Conservation (phyloP, 2,329 filamentous ascomycete genomes). For the Sporothrix mexicana region DNA sequence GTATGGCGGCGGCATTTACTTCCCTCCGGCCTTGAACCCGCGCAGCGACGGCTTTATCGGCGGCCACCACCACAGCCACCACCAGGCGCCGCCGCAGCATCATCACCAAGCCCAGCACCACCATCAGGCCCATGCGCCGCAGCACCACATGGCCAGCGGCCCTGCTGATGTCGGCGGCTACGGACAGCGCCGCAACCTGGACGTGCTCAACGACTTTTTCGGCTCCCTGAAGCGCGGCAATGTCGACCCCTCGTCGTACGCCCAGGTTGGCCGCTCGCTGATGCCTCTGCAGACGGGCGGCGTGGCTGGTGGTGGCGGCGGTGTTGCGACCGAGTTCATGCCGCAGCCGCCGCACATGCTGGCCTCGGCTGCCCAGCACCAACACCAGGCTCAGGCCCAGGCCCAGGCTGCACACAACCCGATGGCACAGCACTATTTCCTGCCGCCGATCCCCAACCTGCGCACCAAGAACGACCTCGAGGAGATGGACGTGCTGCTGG, state of each 20-base stretch:
- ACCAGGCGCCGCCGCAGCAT: slow-evolving; percentile 28
- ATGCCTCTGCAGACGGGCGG: slow-evolving; percentile 72
- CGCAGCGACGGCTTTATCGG: slow-evolving; percentile 65
- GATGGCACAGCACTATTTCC: slow-evolving; percentile 79
- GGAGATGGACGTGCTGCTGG: slow-evolving; percentile 92
- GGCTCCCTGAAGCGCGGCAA: slow-evolving; percentile 88
- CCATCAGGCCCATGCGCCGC: slow-evolving; percentile 17
- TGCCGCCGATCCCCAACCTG: slow-evolving; percentile 84
- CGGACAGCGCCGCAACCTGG: slow-evolving; percentile 80
- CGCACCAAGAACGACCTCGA: slow-evolving; percentile 92
- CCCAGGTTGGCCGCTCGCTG: slow-evolving; percentile 87
- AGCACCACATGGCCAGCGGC: slow-evolving; percentile 33
- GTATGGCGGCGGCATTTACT: slow-evolving; percentile 73
- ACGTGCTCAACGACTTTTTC: slow-evolving; percentile 92
- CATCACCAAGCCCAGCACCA: slow-evolving; percentile 31
- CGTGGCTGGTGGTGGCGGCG: slow-evolving; percentile 46
- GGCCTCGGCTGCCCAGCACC: slow-evolving; percentile 47
- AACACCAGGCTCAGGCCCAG: slow-evolving; percentile 42
- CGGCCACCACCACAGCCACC: slow-evolving; percentile 48
- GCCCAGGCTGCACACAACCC: slow-evolving; percentile 51
- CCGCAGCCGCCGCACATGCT: slow-evolving; percentile 57
- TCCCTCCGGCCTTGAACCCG: slow-evolving; percentile 65
- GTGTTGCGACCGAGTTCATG: slow-evolving; percentile 63
- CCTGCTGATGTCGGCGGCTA: slow-evolving; percentile 56
- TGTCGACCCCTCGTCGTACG: slow-evolving; percentile 87